Conservation (phyloP, 305 asterid genomes). For the Fraxinus sp. region DNA sequence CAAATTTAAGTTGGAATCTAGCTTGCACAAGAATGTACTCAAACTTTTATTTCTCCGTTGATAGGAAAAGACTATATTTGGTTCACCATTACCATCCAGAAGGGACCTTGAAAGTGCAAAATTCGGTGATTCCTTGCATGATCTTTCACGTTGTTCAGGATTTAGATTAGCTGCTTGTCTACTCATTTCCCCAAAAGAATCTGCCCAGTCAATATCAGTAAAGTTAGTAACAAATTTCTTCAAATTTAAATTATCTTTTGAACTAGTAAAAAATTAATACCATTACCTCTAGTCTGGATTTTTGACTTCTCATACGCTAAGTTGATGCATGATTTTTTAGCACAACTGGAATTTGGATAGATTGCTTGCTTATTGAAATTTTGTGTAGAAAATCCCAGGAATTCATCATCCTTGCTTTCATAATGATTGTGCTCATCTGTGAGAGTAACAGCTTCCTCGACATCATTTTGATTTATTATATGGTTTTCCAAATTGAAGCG, state of each 20-base stretch:
- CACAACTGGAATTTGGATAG: neutral
- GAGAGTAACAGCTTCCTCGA: neutral
- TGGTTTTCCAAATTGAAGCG: conserved; percentile 24
- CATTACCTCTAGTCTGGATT: neutral
- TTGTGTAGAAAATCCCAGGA: neutral
- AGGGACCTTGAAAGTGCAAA: neutral
- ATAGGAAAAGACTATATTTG: neutral
- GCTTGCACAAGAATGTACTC: neutral
- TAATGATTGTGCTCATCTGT: neutral
- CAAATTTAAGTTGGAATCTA: neutral
- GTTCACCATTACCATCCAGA: neutral
- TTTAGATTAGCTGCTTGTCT: neutral
- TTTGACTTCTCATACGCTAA: neutral
- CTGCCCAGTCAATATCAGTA: neutral
- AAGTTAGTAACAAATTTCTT: neutral
- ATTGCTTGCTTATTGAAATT: neutral
- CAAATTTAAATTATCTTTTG: neutral
- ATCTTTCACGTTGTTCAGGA: neutral
- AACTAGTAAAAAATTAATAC: neutral
- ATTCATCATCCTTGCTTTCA: neutral
- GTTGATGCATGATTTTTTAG: neutral
- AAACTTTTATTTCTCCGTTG: neutral
- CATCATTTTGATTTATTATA: neutral
- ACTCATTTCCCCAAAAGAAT: neutral
- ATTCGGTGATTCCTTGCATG: neutral